A percentile compares a stretch with the other conserved stretches of the same genome.
These are phyloP conservation scores for Wolfiporia cocos DNA, from an alignment of 1,284 basidiomycete species.

Conservation along the genomic window DNA sequence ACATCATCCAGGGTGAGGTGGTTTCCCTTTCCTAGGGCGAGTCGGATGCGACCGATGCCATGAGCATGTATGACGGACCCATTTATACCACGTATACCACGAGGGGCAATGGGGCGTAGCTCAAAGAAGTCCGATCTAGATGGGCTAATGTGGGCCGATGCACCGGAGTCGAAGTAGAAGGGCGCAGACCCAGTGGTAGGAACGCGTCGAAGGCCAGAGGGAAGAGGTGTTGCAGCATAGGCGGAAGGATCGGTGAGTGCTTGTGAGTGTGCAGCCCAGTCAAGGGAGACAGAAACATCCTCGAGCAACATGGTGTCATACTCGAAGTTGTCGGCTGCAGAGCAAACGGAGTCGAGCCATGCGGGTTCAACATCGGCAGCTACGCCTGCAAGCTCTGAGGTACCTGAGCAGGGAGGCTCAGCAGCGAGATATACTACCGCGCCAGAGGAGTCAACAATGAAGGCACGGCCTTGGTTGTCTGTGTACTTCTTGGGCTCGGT, in stretches of 20 bases:
- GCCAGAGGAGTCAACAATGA: no score
- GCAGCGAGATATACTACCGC: no score
- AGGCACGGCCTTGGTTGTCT: no score
- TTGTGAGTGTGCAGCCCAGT: neutral
- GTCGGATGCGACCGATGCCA: neutral
- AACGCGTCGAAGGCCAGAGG: neutral
- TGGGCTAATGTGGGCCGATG: neutral
- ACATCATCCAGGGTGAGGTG: neutral
- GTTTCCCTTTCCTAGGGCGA: neutral
- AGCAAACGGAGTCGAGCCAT: no score
- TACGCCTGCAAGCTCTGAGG: no score
- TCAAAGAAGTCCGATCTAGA: neutral
- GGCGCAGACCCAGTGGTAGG: neutral
- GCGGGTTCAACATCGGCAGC: no score
- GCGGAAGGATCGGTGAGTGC: neutral
- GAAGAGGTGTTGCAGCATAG: neutral
- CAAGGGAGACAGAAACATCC: neutral
- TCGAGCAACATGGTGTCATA: neutral
- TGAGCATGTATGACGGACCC: neutral
- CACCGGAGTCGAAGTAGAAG: neutral
- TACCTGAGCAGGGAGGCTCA: no score
- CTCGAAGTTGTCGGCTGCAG: neutral
- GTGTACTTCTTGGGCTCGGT: no score
- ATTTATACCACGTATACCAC: neutral
- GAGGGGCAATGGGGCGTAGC: neutral